phyloP scores from a whole-genome alignment of 2,329 filamentous ascomycete genomes.

The Trichophyton schoenleinii region DNA sequence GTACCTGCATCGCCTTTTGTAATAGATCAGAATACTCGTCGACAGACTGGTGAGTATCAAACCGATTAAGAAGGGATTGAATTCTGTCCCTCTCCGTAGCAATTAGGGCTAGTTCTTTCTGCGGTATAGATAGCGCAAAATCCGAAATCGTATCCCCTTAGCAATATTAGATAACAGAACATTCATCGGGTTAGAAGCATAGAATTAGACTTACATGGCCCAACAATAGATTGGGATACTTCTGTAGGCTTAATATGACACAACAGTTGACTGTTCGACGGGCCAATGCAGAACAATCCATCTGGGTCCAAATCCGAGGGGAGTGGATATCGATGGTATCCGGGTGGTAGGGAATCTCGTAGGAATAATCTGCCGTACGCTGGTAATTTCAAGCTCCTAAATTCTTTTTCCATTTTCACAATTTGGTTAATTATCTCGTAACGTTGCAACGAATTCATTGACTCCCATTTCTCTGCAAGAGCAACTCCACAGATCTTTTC shows the following conservation, averaged over 20 bases:
- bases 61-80: conserved; percentile 12
- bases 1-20: background rate
- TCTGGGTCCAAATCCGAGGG: conserved; percentile 9
- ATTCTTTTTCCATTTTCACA: conserved; percentile 14
- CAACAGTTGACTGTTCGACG: conserved; percentile 22
- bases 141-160: conserved; percentile 12
- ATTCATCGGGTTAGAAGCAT: background rate
- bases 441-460: conserved; percentile 14
- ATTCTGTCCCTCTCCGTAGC: conserved; percentile 6
- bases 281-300: conserved; percentile 26
- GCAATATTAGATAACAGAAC: conserved; percentile 5
- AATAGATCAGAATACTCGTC: conserved; percentile 13
- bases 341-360: background rate
- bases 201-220: conserved; percentile 4
- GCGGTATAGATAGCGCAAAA: conserved; percentile 12
- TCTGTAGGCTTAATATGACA: conserved; percentile 18
- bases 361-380: too few species aligned
- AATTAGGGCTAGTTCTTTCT: conserved; percentile 11
- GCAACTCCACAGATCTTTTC: conserved; percentile 14
- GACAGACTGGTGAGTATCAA: conserved; percentile 12
- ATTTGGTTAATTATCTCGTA: conserved; percentile 15
- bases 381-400: conserved; percentile 4
- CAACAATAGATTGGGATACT: conserved; percentile 20
- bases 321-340: too few species aligned
- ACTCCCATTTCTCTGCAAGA: conserved; percentile 13